These are phyloP conservation scores for Scheffersomyces stipitis DNA, from an alignment of 805 yeast species.

Conservation along the genomic window DNA sequence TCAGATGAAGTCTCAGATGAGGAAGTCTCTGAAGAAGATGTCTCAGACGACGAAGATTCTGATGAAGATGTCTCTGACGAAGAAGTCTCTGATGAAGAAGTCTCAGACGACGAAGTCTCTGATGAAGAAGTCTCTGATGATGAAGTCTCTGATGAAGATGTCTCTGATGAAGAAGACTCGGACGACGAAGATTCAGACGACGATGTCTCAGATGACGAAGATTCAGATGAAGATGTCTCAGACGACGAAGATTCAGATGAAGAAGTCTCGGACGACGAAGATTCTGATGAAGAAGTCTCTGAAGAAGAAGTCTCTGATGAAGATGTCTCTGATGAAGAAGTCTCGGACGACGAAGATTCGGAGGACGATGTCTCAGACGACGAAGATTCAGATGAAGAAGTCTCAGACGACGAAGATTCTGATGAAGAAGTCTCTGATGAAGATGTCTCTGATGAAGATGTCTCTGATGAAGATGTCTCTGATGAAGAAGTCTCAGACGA, in stretches of 20 bases:
- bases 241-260: slow-evolving; percentile 3
- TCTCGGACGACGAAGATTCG: slow-evolving; percentile 2
- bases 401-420: slow-evolving; percentile 1
- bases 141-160: slow-evolving; percentile 3
- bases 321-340: not conserved
- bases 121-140: slow-evolving; percentile 2
- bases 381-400: slow-evolving; percentile 2
- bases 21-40: slow-evolving; percentile 4
- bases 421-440: slow-evolving; percentile 3
- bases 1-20: slow-evolving; percentile 1
- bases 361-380: slow-evolving; percentile 2
- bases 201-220: slow-evolving; percentile 3
- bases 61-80: slow-evolving; percentile 1
- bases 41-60: slow-evolving; percentile 4
- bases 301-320: not conserved
- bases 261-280: slow-evolving; percentile 4
- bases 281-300: slow-evolving; percentile 3
- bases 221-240: slow-evolving; percentile 1
- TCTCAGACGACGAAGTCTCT: not conserved
- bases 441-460: slow-evolving; percentile 1
- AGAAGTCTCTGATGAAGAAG: not conserved
- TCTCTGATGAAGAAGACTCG: not conserved
- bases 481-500: slow-evolving; percentile 5
- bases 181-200: slow-evolving; percentile 1
- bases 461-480: slow-evolving; percentile 2